Base-by-base conservation (phyloP, 2,329 filamentous ascomycete genomes). In the Penicillium sp. region DNA sequence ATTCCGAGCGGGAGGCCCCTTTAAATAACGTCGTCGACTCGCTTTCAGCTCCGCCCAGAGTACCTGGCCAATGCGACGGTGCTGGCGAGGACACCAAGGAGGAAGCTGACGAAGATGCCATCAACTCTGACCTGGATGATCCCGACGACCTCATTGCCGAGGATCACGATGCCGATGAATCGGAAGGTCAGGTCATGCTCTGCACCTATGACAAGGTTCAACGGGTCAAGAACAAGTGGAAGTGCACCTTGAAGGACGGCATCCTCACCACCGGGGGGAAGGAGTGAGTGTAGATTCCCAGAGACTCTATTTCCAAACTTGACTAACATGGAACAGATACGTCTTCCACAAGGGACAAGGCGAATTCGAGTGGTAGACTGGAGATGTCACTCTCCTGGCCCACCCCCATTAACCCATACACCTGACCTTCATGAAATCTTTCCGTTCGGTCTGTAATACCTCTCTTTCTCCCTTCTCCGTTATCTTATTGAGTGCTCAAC, bases 181-280 rank as follows among this genome's bases (percentile, higher is more conserved):
- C 83, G 23, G 79, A 86, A 51, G 83, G 84, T 1, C 86, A 94
- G 55, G 90, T 94, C 62, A 97, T 98, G 87, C 82, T 98, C 27
- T 98, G 93, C 74, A 96, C 94, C 64, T 98, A 98, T 64, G 93
- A 98, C 74, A 98, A 98, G 74, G 93, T 98, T 7, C 91, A 97
- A 70, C 80, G 93, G 33, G 93, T 97, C 59, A 98, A 98, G 82
- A 98, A 97, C 73, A 98, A 93, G 80, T 93, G 87, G 87, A 98
- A 98, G 86, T 98, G 93, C 70, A 90, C 88, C 1, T 81, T 98
- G 50, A 97, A 97, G 73, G 93, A 98, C 59, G 93, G 93, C 14
- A 87, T 98, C 13, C 76, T 98, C 53, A 94, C 87, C 30, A 88
- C 94, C 25, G 90, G 91, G 53, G 87, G 88, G 54, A 94, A 87